Conservation (phyloP, 345 rosid genomes). For the Populus alba region DNA sequence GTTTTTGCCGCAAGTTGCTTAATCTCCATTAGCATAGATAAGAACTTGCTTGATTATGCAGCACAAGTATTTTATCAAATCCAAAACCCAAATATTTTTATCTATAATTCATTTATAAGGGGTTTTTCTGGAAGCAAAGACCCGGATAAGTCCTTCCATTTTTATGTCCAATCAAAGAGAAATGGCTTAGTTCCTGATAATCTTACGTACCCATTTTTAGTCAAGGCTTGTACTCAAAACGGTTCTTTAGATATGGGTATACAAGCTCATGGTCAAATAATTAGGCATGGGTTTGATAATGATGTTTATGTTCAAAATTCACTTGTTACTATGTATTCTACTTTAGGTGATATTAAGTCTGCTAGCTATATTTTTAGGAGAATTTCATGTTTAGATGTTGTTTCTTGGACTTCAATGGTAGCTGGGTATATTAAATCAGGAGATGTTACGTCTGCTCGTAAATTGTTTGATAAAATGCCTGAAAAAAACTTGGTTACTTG, state of each 20-base stretch:
- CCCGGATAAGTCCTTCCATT: slow-evolving; percentile 38
- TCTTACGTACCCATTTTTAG: slow-evolving; percentile 62
- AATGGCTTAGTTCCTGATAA: slow-evolving; percentile 51
- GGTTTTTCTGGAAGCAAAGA: slow-evolving; percentile 44
- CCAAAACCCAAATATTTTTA: slow-evolving; percentile 53
- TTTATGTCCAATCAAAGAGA: slow-evolving; percentile 43
- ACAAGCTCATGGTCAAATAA: slow-evolving; percentile 56
- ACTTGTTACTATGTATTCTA: slow-evolving; percentile 66
- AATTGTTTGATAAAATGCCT: slow-evolving; percentile 73
- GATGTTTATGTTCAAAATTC: slow-evolving; percentile 62
- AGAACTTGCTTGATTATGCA: slow-evolving; percentile 38
- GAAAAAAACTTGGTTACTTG: slow-evolving; percentile 66
- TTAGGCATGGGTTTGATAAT: slow-evolving; percentile 48
- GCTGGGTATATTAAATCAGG: slow-evolving; percentile 47
- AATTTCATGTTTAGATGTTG: slow-evolving; percentile 45
- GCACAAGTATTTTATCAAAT: slow-evolving; percentile 47
- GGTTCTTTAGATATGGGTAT: slow-evolving; percentile 39
- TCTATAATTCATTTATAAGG: slow-evolving; percentile 54
- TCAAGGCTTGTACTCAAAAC: slow-evolving; percentile 49
- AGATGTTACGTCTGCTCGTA: slow-evolving; percentile 46
- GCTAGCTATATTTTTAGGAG: slow-evolving; percentile 43
- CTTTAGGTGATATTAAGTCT: slow-evolving; percentile 39
- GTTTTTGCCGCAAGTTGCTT: slow-evolving; percentile 59
- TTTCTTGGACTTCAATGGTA: slow-evolving; percentile 75
- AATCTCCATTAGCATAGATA: slow-evolving; percentile 39